Conservation (phyloP, 2,329 filamentous ascomycete species). For the Rutstroemia sp. region DNA sequence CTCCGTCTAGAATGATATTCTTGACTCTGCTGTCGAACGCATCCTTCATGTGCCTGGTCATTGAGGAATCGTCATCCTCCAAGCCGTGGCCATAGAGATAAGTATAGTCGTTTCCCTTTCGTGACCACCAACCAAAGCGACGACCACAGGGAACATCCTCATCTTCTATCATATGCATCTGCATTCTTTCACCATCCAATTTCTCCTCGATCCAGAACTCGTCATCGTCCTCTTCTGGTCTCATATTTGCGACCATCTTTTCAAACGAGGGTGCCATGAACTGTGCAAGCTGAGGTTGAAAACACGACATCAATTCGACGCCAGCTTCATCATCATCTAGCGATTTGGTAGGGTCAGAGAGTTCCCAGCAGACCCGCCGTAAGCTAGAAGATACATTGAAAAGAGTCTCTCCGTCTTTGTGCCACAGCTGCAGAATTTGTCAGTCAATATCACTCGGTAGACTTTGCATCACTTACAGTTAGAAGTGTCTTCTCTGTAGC, state of each 20-base stretch:
- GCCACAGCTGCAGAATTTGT: conserved; percentile 58
- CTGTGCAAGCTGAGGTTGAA: conserved; percentile 90
- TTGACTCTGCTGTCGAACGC: conserved; percentile 73
- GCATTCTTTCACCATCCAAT: conserved; percentile 93
- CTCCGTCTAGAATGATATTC: conserved; percentile 88
- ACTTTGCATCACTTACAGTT: conserved; percentile 33
- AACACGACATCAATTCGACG: conserved; percentile 84
- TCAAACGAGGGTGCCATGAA: conserved; percentile 81
- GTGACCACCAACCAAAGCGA: conserved; percentile 83
- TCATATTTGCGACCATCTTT: conserved; percentile 65
- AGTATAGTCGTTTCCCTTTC: conserved; percentile 94
- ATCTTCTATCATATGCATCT: conserved; percentile 83
- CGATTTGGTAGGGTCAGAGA: conserved; percentile 64
- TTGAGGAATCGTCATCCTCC: conserved; percentile 63
- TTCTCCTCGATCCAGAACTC: conserved; percentile 98
- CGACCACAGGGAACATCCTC: conserved; percentile 58
- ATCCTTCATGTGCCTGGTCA: conserved; percentile 71
- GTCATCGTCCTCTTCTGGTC: conserved; percentile 46
- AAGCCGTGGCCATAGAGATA: conserved; percentile 82
- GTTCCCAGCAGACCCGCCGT: conserved; percentile 88
- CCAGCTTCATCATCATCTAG: conserved; percentile 69
- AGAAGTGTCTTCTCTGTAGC: conserved; percentile 87
- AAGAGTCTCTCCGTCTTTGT: conserved; percentile 66
- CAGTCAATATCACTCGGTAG: neutral
- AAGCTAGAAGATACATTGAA: conserved; percentile 91